Evolutionary conservation across 495 filamentous ascomycete species (phyloP).

Genomic region (Penicillium angulare): DNA sequence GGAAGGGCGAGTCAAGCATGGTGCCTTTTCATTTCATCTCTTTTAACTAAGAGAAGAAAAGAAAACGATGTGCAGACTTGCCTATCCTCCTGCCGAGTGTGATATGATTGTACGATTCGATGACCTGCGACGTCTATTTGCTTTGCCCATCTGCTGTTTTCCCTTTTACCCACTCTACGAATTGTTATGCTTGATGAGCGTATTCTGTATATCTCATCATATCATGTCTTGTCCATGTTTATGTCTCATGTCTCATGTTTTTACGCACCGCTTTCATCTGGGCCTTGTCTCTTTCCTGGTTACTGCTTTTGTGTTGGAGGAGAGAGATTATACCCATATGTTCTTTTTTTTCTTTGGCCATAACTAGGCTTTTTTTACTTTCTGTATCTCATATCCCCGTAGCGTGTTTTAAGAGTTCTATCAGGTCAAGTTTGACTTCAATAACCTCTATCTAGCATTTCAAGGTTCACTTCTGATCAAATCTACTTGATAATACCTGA

Average conservation of each 20-base stretch:
- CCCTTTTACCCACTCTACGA: conserved; percentile 1
- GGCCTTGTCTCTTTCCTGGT: conserved; percentile 23
- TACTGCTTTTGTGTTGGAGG: conserved; percentile 16
- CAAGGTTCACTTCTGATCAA: no score
- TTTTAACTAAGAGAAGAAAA: neutral
- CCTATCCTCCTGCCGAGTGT: conserved; percentile 33
- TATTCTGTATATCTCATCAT: conserved; percentile 11
- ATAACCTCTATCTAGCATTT: no score
- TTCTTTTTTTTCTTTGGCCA: conserved; percentile 16
- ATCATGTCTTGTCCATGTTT: conserved; percentile 1
- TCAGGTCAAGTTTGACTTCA: no score
- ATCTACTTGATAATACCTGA: no score
- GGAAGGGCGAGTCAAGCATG: conserved; percentile 19
- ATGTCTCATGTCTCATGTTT: conserved; percentile 4
- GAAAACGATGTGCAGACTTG: neutral
- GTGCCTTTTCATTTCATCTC: neutral
- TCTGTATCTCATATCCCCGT: neutral
- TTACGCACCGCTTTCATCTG: conserved; percentile 11
- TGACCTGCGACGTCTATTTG: conserved; percentile 46
- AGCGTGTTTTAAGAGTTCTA: no score
- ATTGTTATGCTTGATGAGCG: conserved; percentile 8
- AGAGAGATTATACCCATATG: conserved; percentile 31
- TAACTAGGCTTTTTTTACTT: conserved; percentile 10
- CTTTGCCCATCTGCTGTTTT: conserved; percentile 14
- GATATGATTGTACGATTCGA: conserved; percentile 51